phyloP scores from a whole-genome alignment of 306 rosid species.

The Phaseolus lunatus region DNA sequence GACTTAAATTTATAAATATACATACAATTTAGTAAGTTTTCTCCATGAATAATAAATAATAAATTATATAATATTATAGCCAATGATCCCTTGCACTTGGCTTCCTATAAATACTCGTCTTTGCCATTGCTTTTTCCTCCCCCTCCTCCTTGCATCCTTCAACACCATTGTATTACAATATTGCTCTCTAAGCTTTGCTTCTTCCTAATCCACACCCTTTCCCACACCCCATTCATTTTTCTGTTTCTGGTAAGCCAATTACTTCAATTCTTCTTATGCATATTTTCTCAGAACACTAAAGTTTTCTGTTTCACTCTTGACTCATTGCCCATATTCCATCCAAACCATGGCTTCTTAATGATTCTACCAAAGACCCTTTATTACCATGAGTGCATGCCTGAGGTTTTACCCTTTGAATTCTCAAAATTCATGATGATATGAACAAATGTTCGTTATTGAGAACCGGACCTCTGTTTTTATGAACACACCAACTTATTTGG shows the following conservation, averaged over 20 bases:
- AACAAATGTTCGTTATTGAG: neutral
- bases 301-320: constrained; percentile 14
- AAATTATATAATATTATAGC: constrained; percentile 32
- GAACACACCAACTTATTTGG: constrained; percentile 19
- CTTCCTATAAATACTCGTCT: constrained; percentile 66
- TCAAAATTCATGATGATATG: neutral
- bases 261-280: constrained; percentile 27
- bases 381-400: neutral
- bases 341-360: constrained; percentile 17
- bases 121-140: constrained; percentile 61
- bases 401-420: constrained; percentile 10
- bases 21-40: neutral
- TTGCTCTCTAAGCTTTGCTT: constrained; percentile 43
- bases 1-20: neutral
- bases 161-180: constrained; percentile 7
- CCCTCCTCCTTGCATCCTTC: constrained; percentile 50
- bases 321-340: constrained; percentile 21
- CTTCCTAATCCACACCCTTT: constrained; percentile 33
- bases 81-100: constrained; percentile 15
- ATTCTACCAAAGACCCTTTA: neutral
- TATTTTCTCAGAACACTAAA: constrained; percentile 36
- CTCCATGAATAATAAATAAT: neutral
- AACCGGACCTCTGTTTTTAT: constrained; percentile 25
- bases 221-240: constrained; percentile 22
- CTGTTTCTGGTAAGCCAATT: constrained; percentile 52